Base-by-base conservation (phyloP, 108 stramenopile genomes). In the Discostella stelligeroides region DNA sequence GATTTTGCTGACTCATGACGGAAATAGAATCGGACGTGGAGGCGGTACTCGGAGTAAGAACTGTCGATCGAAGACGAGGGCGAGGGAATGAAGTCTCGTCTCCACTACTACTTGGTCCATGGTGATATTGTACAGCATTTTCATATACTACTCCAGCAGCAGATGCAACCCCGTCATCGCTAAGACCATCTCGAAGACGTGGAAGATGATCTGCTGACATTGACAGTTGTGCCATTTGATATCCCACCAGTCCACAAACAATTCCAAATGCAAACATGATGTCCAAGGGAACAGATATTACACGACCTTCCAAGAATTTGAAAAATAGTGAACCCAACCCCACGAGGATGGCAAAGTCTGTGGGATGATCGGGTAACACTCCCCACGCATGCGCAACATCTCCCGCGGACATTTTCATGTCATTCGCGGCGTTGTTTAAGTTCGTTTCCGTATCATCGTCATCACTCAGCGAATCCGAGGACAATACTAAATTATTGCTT, bases 201-300 rank as follows among this genome's bases (percentile, higher is more conserved):
- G 6, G 34, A 34, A 34, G 34, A 6, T 34, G 34, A 34, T 34
- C 34, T 5, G 34, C 13, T 28, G 6, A 15, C n/a, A 13, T 12
- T 38, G 34, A 6, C 6, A 5, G 34, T 34, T 34, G 3, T 40
- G 68, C 47, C 57, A 72, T 0, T 29, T 72, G 71, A 56, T 68
- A 57, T 34, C 79, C 79, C 66, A 80, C 62, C 39, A 80, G 29
- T 10, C 42, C 66, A 72, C 71, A 68, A 18, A 61, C 56, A 14
- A 68, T 3, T 25, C 70, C 59, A 42, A 72, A 63, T 12, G 55
- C 11, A 14, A 48, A 60, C 41, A 80, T 47, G 6, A 63, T 12
- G 57, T 80, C 79, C 17, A 73, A 40, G 24, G 67, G 68, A 4
- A 78, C 38, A 7, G 40, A 29, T 27, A 70, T 51, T 18, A 24